phyloP scores from a whole-genome alignment of 257 asterid species.

The Oldenlandia corymbosa region DNA sequence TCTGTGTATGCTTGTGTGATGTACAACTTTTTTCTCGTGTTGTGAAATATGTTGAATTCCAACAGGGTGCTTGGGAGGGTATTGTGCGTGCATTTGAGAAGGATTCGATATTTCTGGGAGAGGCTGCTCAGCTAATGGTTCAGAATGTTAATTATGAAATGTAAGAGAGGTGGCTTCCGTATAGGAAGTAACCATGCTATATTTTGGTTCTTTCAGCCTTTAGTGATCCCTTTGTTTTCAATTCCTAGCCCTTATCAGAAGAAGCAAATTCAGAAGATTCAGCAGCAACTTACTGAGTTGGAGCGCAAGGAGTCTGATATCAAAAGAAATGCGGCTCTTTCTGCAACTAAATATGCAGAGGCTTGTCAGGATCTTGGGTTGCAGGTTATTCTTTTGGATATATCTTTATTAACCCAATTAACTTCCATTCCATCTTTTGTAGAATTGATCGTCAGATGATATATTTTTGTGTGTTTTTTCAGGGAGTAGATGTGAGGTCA shows the following conservation, averaged over 20 bases:
- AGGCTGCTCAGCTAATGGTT: constrained; percentile 90
- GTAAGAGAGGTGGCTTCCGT: constrained; percentile 34
- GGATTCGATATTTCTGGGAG: constrained; percentile 80
- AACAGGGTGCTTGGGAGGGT: constrained; percentile 94
- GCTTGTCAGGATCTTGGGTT: constrained; percentile 92
- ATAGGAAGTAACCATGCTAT: constrained; percentile 32
- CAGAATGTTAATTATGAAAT: constrained; percentile 89
- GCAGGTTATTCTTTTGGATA: constrained; percentile 45
- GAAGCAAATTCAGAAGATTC: constrained; percentile 89
- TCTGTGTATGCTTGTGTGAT: constrained; percentile 2
- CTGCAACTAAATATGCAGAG: constrained; percentile 80
- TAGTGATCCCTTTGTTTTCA: constrained; percentile 12
- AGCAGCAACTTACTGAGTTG: constrained; percentile 81
- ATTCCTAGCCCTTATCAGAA: constrained; percentile 69
- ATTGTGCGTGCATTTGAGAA: constrained; percentile 82
- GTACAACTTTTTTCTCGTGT: background rate
- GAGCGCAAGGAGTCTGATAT: constrained; percentile 89
- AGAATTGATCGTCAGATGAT: background rate
- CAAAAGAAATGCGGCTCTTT: constrained; percentile 86
- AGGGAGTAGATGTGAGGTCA: constrained; percentile 80
- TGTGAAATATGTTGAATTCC: constrained; percentile 17
- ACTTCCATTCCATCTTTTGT: background rate
- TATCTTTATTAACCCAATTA: background rate
- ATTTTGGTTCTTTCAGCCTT: background rate
- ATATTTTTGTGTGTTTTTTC: constrained; percentile 20